These are phyloP conservation scores for Papiliotrema laurentii DNA, from an alignment of 1,284 basidiomycete genomes.

Conservation along the genomic window DNA sequence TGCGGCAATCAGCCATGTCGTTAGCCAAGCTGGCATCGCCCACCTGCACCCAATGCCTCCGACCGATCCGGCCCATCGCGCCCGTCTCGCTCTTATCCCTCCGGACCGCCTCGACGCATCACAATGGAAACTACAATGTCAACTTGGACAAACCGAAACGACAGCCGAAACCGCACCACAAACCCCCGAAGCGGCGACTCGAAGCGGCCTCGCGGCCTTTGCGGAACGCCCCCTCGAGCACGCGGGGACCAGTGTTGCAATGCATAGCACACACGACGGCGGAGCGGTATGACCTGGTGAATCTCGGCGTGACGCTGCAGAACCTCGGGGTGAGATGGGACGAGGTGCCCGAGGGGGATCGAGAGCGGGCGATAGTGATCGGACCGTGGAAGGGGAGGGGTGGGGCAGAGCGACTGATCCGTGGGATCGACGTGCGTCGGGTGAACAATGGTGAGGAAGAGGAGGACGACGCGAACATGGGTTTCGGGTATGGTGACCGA, in stretches of 20 bases:
- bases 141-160: conserved; percentile 1
- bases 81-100: not conserved
- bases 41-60: conserved; percentile 2
- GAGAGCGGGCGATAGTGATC: conserved; percentile 44
- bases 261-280: conserved; percentile 49
- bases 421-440: conserved; percentile 30
- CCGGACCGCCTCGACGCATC: not conserved
- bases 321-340: conserved; percentile 40
- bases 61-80: not conserved
- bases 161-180: conserved; percentile 27
- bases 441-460: conserved; percentile 50
- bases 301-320: conserved; percentile 31
- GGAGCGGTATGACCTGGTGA: conserved; percentile 42
- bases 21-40: not conserved
- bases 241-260: conserved; percentile 45
- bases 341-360: conserved; percentile 45
- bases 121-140: not conserved
- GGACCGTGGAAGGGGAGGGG: conserved; percentile 46
- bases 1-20: not conserved
- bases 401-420: conserved; percentile 36
- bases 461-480: conserved; percentile 43
- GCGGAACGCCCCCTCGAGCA: conserved; percentile 39
- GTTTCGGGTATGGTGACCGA: conserved; percentile 55
- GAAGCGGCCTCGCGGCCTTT: conserved; percentile 46
- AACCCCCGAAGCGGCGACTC: conserved; percentile 46